These are phyloP conservation scores for Leccinum boreale DNA, from an alignment of 768 basidiomycete species.

Conservation along the genomic window DNA sequence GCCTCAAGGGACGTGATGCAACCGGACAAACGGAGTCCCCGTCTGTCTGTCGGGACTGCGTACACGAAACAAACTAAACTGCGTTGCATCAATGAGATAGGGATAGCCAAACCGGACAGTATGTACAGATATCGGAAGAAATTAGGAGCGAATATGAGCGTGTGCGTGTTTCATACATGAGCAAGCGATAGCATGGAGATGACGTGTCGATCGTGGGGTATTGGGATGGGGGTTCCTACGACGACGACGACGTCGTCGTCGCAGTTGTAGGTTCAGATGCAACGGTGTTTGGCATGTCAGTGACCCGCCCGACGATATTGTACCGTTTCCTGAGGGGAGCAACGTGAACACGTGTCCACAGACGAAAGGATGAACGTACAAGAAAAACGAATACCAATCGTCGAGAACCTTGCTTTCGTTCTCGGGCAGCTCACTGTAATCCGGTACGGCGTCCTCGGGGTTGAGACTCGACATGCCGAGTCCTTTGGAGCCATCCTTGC, in stretches of 20 bases:
- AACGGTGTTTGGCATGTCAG: slow-evolving; percentile 46
- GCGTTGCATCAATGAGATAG: not conserved
- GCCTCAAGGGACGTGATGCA: not conserved
- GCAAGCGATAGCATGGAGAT: not conserved
- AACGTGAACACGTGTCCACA: not conserved
- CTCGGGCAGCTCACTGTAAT: slow-evolving; percentile 74
- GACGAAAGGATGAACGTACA: slow-evolving; percentile 45
- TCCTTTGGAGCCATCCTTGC: slow-evolving; percentile 88
- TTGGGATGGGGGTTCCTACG: not conserved
- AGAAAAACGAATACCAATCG: slow-evolving; percentile 88
- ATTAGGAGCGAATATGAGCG: not conserved
- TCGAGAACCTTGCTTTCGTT: slow-evolving; percentile 76
- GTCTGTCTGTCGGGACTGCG: not conserved
- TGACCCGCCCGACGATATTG: slow-evolving; percentile 77
- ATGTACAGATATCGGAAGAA: not conserved
- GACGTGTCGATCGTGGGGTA: not conserved
- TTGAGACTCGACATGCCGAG: slow-evolving; percentile 89
- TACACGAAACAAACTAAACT: not conserved
- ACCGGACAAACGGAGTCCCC: not conserved
- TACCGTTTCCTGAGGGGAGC: slow-evolving; percentile 67
- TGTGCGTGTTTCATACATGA: not conserved
- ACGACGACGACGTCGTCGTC: not conserved
- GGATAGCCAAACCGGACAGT: not conserved
- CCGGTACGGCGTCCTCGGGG: slow-evolving; percentile 79
- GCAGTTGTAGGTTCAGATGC: slow-evolving; percentile 1